Conservation (phyloP, 2,329 filamentous ascomycete genomes). For the Dendrostoma leiphaemia region DNA sequence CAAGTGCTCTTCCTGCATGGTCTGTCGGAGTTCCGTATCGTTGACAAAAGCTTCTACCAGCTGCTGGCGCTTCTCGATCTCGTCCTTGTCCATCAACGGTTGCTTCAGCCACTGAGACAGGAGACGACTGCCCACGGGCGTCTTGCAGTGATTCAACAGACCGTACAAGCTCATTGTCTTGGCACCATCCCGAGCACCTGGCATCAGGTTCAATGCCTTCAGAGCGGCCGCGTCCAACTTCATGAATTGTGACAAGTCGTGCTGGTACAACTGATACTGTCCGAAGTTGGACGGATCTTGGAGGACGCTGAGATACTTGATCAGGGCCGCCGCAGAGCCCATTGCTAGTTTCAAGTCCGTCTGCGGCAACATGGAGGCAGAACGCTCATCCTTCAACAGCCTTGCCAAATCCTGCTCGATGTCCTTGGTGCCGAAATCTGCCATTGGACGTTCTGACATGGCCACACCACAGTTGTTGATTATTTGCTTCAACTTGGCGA, state of each 20-base stretch:
- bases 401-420: conserved; percentile 93
- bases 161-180: conserved; percentile 98
- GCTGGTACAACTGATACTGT: conserved; percentile 95
- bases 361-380: conserved; percentile 75
- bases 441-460: conserved; percentile 72
- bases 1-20: conserved; percentile 94
- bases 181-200: conserved; percentile 87
- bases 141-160: conserved; percentile 95
- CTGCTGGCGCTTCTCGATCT: conserved; percentile 89
- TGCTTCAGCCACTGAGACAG: conserved; percentile 97
- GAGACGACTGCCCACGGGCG: conserved; percentile 83
- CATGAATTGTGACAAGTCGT: conserved; percentile 96
- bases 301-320: conserved; percentile 89
- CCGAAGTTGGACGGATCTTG: conserved; percentile 94
- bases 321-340: conserved; percentile 88
- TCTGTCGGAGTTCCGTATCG: conserved; percentile 90
- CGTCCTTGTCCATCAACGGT: conserved; percentile 84
- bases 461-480: conserved; percentile 91
- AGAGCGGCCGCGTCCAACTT: conserved; percentile 93
- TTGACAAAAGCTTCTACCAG: conserved; percentile 92
- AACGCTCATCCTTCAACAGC: conserved; percentile 81
- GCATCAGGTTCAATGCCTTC: conserved; percentile 95
- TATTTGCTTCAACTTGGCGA: conserved; percentile 83
- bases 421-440: conserved; percentile 84
- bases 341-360: conserved; percentile 94